Percentiles rank a stretch among this genome's conserved stretches.
These are phyloP conservation scores for Fusarium chaquense DNA, from an alignment of 2,329 filamentous ascomycete genomes.

Conservation along the genomic window DNA sequence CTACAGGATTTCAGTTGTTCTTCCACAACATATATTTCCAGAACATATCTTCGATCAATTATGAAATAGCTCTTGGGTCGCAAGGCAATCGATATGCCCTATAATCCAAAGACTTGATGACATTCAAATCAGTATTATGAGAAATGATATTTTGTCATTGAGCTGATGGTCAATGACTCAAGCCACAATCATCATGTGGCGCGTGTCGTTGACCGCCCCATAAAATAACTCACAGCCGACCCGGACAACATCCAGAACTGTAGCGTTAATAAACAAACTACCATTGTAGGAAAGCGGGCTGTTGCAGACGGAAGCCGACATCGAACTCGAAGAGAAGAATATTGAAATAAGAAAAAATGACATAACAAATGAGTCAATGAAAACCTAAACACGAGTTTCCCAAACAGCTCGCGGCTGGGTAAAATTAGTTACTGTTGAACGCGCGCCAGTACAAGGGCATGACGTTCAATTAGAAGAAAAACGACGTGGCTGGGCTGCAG, in stretches of 20 bases:
- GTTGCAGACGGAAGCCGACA: not conserved
- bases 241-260: not conserved
- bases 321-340: not conserved
- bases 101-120: not conserved
- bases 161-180: not conserved
- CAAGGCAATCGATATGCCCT: no score
- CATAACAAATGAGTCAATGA: not conserved
- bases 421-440: slow-evolving; percentile 10
- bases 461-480: slow-evolving; percentile 19
- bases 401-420: not conserved
- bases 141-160: not conserved
- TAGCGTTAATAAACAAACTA: not conserved
- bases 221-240: not conserved
- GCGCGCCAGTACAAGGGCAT: slow-evolving; percentile 18
- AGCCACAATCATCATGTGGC: slow-evolving; percentile 1
- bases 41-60: no score
- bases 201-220: not conserved
- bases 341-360: not conserved
- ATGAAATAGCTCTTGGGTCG: no score
- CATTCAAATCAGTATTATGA: not conserved
- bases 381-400: not conserved
- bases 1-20: not conserved
- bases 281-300: slow-evolving; percentile 6
- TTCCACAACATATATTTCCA: not conserved
- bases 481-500: slow-evolving; percentile 29